Evolutionary conservation across 2,329 filamentous ascomycete species (phyloP).

Genomic region (Aureobasidium uvarum): DNA sequence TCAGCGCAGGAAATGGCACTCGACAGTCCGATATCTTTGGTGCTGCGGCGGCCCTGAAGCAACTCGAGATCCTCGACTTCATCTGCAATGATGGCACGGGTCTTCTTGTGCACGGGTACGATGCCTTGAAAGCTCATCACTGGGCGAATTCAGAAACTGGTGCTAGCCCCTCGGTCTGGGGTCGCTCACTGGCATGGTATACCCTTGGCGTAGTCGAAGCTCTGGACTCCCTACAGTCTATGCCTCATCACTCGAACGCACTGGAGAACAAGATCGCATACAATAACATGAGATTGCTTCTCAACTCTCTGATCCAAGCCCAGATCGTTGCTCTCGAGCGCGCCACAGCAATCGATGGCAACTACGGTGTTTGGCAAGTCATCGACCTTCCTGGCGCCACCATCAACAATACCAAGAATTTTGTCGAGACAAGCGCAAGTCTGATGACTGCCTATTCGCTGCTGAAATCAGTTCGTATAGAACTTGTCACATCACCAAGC

Average conservation of each 20-base stretch:
- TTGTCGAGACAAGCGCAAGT: constrained; percentile 9
- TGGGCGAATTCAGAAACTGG: not conserved
- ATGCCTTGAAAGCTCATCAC: not conserved
- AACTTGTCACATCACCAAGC: not conserved
- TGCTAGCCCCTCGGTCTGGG: constrained; percentile 13
- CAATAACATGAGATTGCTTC: not conserved
- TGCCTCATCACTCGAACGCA: not conserved
- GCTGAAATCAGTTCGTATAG: not conserved
- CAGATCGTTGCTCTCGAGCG: constrained; percentile 8
- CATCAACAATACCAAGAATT: not conserved
- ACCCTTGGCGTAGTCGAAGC: constrained; percentile 8
- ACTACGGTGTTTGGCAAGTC: not conserved
- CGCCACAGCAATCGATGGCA: not conserved
- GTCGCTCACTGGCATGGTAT: constrained; percentile 12
- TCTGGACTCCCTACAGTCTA: not conserved
- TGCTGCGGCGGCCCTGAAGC: not conserved
- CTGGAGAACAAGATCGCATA: not conserved
- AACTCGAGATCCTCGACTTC: not conserved
- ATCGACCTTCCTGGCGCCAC: constrained; percentile 3
- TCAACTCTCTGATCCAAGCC: not conserved
- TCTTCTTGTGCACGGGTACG: constrained; percentile 1
- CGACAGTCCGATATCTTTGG: not conserved
- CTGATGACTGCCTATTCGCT: constrained; percentile 10
- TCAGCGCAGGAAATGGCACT: not conserved
- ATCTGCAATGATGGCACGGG: constrained; percentile 14